Evolutionary conservation across 768 basidiomycete species (phyloP).

Genomic region (Pisolithus sp.): DNA sequence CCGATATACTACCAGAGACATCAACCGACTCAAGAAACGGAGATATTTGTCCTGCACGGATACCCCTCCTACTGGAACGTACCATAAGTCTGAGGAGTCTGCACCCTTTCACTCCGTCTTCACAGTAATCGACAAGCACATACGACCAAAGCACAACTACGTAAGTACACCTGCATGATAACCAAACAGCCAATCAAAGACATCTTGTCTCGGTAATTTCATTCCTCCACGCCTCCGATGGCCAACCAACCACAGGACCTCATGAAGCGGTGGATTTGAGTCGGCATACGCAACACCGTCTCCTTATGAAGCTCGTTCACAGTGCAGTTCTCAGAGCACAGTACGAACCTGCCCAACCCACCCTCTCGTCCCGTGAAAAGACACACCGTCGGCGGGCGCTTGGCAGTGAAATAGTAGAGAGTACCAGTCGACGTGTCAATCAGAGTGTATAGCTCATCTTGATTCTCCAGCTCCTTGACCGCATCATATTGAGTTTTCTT

Average conservation of each 20-base stretch:
- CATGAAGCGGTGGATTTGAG: not conserved
- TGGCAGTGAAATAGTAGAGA: constrained; percentile 15
- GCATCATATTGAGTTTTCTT: not conserved
- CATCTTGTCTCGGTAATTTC: not conserved
- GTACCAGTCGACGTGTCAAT: constrained; percentile 12
- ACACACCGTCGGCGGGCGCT: constrained; percentile 15
- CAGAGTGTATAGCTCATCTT: constrained; percentile 9
- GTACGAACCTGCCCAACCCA: constrained; percentile 16
- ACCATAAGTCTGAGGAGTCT: too few species aligned
- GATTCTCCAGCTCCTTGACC: not conserved
- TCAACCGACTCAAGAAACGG: not conserved
- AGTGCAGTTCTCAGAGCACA: constrained; percentile 16
- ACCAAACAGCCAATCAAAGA: too few species aligned
- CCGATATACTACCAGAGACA: constrained; percentile 45
- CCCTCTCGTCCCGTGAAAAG: constrained; percentile 17
- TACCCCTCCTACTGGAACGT: too few species aligned
- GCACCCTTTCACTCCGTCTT: too few species aligned
- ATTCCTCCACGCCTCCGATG: not conserved
- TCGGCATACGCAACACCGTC: constrained; percentile 15
- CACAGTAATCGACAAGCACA: too few species aligned
- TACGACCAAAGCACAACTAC: too few species aligned
- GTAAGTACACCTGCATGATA: too few species aligned
- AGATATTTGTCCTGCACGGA: too few species aligned
- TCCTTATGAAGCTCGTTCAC: constrained; percentile 16
- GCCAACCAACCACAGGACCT: constrained; percentile 2